These are phyloP conservation scores for Sclerotinia minor DNA, from an alignment of 2,329 filamentous ascomycete genomes.

Conservation along the genomic window DNA sequence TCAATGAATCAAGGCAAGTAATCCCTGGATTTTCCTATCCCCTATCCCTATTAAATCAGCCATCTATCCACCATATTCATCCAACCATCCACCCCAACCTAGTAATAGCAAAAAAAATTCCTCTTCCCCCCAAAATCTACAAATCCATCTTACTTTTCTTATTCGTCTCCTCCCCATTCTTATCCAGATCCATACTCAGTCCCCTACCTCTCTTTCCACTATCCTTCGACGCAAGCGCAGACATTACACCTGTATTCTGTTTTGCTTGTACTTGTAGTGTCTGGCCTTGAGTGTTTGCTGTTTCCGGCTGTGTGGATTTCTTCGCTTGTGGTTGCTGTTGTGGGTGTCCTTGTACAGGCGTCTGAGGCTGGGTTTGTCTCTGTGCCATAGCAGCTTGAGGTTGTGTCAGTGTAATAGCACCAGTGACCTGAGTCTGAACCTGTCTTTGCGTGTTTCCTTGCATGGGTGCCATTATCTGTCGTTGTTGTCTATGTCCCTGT, in stretches of 20 bases:
- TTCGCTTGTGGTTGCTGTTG: background rate
- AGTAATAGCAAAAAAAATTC: background rate
- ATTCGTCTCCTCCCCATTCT: background rate
- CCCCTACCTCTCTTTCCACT: background rate
- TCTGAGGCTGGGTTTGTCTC: background rate
- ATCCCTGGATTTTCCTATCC: background rate
- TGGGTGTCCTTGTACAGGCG: background rate
- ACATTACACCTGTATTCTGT: background rate
- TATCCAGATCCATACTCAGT: background rate
- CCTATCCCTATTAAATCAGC: too few relatives aligned
- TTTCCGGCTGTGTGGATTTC: too few relatives aligned
- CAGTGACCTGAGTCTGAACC: too few relatives aligned
- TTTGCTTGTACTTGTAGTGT: too few relatives aligned
- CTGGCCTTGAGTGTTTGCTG: background rate
- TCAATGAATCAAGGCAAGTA: background rate
- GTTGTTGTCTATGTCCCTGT: too few relatives aligned
- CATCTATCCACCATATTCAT: background rate
- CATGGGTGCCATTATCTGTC: background rate
- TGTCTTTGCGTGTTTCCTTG: background rate
- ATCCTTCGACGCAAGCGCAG: background rate
- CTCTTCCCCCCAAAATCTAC: background rate
- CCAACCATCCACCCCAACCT: background rate
- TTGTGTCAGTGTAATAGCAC: background rate
- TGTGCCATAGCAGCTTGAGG: background rate
- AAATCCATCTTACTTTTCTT: background rate